Conservation (phyloP, 2,329 filamentous ascomycete genomes). For the Sclerotinia borealis region DNA sequence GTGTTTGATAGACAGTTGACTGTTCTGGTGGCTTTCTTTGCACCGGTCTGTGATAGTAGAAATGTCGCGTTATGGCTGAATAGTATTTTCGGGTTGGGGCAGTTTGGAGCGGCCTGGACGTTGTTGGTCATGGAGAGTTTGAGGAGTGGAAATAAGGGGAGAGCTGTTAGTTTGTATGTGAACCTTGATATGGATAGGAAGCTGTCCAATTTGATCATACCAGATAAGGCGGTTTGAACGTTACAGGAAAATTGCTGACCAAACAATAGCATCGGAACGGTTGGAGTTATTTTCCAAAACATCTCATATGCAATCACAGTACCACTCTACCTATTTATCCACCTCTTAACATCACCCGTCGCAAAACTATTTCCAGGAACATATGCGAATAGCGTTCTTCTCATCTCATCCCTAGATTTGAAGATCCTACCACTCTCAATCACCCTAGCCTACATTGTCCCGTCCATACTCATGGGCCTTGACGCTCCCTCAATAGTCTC, state of each 20-base stretch:
- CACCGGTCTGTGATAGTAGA: conserved; percentile 19
- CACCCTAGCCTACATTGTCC: conserved; percentile 39
- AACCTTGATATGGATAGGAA: background rate
- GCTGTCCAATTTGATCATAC: background rate
- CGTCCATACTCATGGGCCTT: conserved; percentile 39
- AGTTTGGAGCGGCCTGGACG: conserved; percentile 28
- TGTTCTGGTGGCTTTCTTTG: conserved; percentile 26
- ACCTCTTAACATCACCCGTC: conserved; percentile 39
- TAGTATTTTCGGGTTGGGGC: conserved; percentile 23
- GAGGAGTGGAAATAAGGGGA: conserved; percentile 39
- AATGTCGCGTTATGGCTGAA: conserved; percentile 20
- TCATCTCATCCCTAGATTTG: conserved; percentile 27
- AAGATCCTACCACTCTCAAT: conserved; percentile 37
- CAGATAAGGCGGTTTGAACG: background rate
- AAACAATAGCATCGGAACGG: conserved; percentile 31
- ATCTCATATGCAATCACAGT: conserved; percentile 39
- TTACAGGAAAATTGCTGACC: conserved; percentile 2
- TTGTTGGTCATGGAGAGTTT: conserved; percentile 39
- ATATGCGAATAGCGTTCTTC: conserved; percentile 28
- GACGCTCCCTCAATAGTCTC: conserved; percentile 37
- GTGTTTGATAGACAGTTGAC: conserved; percentile 23
- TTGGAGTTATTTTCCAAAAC: conserved; percentile 39
- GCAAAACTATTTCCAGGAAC: conserved; percentile 31
- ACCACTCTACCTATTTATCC: conserved; percentile 38
- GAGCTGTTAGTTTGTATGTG: conserved; percentile 38